phyloP scores from a whole-genome alignment of 257 asterid genomes.

The Verbascum thapsus region DNA sequence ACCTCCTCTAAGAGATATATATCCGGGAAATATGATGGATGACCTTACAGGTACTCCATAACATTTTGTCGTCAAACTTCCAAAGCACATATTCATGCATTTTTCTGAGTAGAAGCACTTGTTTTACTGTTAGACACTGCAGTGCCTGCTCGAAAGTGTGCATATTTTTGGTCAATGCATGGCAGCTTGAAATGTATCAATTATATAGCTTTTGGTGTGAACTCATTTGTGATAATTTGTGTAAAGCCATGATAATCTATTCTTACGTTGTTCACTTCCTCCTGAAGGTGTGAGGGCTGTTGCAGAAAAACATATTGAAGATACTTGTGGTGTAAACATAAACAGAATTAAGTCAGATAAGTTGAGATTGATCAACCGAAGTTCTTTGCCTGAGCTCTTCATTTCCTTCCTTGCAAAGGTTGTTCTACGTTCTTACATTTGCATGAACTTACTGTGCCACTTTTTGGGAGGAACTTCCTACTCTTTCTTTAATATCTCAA shows the following conservation, averaged over 20 bases:
- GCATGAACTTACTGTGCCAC: background rate
- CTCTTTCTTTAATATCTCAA: background rate
- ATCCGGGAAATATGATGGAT: slow-evolving; percentile 81
- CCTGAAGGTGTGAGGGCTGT: slow-evolving; percentile 74
- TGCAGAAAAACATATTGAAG: slow-evolving; percentile 77
- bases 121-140: slow-evolving; percentile 16
- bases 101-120: background rate
- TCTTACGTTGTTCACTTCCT: slow-evolving; percentile 32
- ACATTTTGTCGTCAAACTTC: slow-evolving; percentile 2
- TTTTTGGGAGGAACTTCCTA: background rate
- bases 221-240: slow-evolving; percentile 1
- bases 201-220: slow-evolving; percentile 8
- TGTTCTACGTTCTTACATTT: slow-evolving; percentile 23
- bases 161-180: background rate
- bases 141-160: background rate
- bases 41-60: slow-evolving; percentile 66
- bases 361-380: slow-evolving; percentile 59
- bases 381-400: slow-evolving; percentile 79
- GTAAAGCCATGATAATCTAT: background rate
- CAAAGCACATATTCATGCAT: slow-evolving; percentile 1
- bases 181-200: slow-evolving; percentile 2
- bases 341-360: slow-evolving; percentile 50
- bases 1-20: slow-evolving; percentile 88
- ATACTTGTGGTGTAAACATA: slow-evolving; percentile 63
- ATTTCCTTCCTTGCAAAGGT: slow-evolving; percentile 77